phyloP scores from a whole-genome alignment of 2,329 filamentous ascomycete genomes.

The Pseudovirgaria hyperparasitica region DNA sequence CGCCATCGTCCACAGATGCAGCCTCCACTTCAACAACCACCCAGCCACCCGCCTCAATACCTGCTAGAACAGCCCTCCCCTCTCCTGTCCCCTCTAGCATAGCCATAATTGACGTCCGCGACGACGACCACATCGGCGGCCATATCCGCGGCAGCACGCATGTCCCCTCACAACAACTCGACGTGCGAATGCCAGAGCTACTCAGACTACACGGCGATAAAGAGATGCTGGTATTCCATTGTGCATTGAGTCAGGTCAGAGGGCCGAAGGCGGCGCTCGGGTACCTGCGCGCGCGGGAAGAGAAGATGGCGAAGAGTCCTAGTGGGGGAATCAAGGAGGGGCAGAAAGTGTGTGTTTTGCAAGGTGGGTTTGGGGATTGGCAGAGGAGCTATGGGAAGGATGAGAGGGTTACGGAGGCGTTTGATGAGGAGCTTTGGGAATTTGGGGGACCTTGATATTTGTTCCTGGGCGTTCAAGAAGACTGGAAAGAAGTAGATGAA shows the following conservation, averaged over 20 bases:
- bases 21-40: background rate
- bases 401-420: slow-evolving; percentile 68
- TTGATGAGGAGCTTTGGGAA: slow-evolving; percentile 73
- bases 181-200: slow-evolving; percentile 70
- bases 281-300: slow-evolving; percentile 56
- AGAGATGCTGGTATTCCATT: slow-evolving; percentile 86
- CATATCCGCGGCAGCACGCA: slow-evolving; percentile 72
- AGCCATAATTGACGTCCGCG: slow-evolving; percentile 80
- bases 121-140: slow-evolving; percentile 80
- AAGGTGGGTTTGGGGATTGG: slow-evolving; percentile 79
- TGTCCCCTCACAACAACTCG: slow-evolving; percentile 60
- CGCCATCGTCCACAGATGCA: slow-evolving; percentile 16
- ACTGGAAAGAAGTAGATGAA: no score
- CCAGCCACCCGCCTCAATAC: slow-evolving; percentile 6
- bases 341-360: slow-evolving; percentile 71
- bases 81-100: no score
- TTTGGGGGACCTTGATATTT: slow-evolving; percentile 35
- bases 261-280: slow-evolving; percentile 73
- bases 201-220: slow-evolving; percentile 63
- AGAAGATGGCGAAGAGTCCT: slow-evolving; percentile 10
- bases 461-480: no score
- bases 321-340: slow-evolving; percentile 11
- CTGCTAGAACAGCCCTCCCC: slow-evolving; percentile 10
- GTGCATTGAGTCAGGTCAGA: slow-evolving; percentile 78
- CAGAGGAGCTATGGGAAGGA: slow-evolving; percentile 73